A percentile compares a stretch with the other conserved stretches of the same genome.
Conservation (phyloP, 306 rosid genomes). For the Rubus idaeus region DNA sequence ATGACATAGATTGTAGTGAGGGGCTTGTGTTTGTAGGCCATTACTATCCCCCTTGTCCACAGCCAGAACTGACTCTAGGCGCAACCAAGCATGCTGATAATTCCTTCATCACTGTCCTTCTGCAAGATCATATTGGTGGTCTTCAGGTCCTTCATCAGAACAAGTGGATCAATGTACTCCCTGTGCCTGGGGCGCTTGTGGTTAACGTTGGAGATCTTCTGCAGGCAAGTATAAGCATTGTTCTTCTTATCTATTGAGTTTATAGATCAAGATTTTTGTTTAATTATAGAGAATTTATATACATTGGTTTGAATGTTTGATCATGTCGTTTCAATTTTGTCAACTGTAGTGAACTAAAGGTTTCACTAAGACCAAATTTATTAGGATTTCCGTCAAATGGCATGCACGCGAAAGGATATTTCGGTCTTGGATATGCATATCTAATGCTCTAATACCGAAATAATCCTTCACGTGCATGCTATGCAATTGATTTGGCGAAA, state of each 20-base stretch:
- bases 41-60: conserved; percentile 28
- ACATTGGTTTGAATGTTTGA: background rate
- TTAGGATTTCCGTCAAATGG: background rate
- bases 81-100: conserved; percentile 34
- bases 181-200: conserved; percentile 13
- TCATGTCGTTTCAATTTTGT: background rate
- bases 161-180: conserved; percentile 11
- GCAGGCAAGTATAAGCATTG: conserved; percentile 10
- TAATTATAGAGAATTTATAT: background rate
- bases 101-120: conserved; percentile 45
- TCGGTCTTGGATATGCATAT: conserved; percentile 1
- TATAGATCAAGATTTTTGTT: background rate
- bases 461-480: background rate
- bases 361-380: too few species aligned
- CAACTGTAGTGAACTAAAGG: background rate
- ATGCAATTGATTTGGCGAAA: background rate
- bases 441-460: background rate
- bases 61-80: conserved; percentile 23
- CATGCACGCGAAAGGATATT: background rate
- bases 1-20: conserved; percentile 11
- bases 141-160: conserved; percentile 40
- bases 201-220: conserved; percentile 24
- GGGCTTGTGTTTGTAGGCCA: conserved; percentile 9
- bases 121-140: conserved; percentile 56
- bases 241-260: background rate